Conservation (phyloP, 1,139 yeast species). For the Pichia sp. region DNA sequence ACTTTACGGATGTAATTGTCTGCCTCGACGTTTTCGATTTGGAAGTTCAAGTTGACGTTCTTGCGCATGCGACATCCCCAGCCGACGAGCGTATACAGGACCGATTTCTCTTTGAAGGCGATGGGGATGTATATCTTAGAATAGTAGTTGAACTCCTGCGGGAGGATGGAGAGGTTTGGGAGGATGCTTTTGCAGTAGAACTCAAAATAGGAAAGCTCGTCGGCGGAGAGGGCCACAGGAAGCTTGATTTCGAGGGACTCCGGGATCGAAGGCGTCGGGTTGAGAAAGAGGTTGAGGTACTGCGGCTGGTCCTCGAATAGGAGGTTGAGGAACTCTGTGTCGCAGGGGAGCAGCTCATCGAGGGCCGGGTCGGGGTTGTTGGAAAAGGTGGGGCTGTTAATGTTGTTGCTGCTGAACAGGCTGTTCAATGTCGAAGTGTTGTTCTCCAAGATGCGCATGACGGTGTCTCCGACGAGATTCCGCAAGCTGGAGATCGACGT, state of each 20-base stretch:
- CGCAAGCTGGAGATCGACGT: slow-evolving; percentile 17
- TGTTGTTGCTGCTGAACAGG: slow-evolving; percentile 9
- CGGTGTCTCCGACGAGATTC: slow-evolving; percentile 22
- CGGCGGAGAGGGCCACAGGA: slow-evolving; percentile 24
- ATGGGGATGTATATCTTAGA: slow-evolving; percentile 35
- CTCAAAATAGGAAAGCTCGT: slow-evolving; percentile 30
- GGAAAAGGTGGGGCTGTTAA: not conserved
- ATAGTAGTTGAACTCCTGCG: slow-evolving; percentile 34
- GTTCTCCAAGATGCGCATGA: slow-evolving; percentile 20
- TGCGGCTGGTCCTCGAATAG: slow-evolving; percentile 21
- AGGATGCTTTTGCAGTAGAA: slow-evolving; percentile 33
- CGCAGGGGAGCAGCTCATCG: slow-evolving; percentile 13
- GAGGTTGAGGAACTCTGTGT: slow-evolving; percentile 16
- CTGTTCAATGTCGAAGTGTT: slow-evolving; percentile 14
- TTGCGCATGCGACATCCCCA: slow-evolving; percentile 33
- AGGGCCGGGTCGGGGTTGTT: not conserved
- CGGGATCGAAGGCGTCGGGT: slow-evolving; percentile 13
- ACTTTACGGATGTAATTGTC: slow-evolving; percentile 25
- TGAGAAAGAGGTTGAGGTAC: slow-evolving; percentile 13
- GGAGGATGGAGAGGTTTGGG: slow-evolving; percentile 34
- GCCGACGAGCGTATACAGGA: slow-evolving; percentile 33
- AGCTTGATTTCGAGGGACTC: slow-evolving; percentile 21
- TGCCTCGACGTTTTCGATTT: slow-evolving; percentile 23
- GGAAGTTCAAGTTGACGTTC: slow-evolving; percentile 24
- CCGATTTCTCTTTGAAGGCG: slow-evolving; percentile 33